A percentile compares a stretch with the other conserved stretches of the same genome.
Evolutionary conservation across 2,329 filamentous ascomycete genomes (phyloP).

Genomic region (Colletotrichum costaricense): DNA sequence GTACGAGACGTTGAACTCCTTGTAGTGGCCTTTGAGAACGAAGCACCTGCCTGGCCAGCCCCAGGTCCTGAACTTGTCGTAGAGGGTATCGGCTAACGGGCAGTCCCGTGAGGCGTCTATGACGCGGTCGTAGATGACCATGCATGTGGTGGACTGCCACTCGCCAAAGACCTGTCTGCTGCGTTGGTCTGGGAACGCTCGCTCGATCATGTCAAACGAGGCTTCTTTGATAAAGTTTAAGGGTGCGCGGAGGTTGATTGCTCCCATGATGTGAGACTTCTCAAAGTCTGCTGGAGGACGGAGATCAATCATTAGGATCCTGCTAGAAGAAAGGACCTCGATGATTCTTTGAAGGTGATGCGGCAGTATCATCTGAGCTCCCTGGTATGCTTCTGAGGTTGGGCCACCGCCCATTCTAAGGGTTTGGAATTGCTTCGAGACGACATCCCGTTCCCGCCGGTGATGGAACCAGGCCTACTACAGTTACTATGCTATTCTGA

Average conservation of each 20-base stretch:
- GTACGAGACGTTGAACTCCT: slow-evolving; percentile 65
- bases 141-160: slow-evolving; percentile 58
- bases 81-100: slow-evolving; percentile 57
- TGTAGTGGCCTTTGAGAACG: slow-evolving; percentile 66
- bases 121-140: slow-evolving; percentile 65
- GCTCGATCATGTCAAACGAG: slow-evolving; percentile 62
- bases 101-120: slow-evolving; percentile 63
- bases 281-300: slow-evolving; percentile 59
- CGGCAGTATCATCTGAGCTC: slow-evolving; percentile 61
- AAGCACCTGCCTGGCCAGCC: slow-evolving; percentile 65
- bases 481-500: slow-evolving; percentile 14
- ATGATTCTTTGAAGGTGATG: slow-evolving; percentile 62
- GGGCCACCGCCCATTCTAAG: slow-evolving; percentile 52
- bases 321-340: slow-evolving; percentile 59
- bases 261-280: slow-evolving; percentile 62
- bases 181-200: slow-evolving; percentile 60
- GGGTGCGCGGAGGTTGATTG: slow-evolving; percentile 63
- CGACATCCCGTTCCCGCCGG: slow-evolving; percentile 60
- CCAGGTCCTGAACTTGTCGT: slow-evolving; percentile 56
- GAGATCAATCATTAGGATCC: slow-evolving; percentile 62
- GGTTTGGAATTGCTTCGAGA: slow-evolving; percentile 56
- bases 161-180: slow-evolving; percentile 58
- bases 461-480: slow-evolving; percentile 64
- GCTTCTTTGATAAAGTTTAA: slow-evolving; percentile 59
- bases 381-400: slow-evolving; percentile 43